Base-by-base conservation (phyloP, 2,329 filamentous ascomycete species). In the Trichoderma cornu-damae region DNA sequence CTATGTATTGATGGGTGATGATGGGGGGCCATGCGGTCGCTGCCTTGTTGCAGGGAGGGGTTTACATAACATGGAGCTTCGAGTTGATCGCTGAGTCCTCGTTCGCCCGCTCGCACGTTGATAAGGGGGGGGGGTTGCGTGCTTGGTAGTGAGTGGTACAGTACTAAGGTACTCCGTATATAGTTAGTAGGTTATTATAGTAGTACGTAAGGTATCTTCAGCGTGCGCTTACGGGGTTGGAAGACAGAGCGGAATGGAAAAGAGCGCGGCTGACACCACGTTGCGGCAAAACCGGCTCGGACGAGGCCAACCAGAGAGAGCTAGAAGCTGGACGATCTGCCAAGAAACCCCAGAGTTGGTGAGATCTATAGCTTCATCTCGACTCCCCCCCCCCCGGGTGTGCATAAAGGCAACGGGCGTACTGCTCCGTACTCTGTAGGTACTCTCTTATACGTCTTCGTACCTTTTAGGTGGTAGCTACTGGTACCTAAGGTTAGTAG, bases 221-320 rank as follows among this genome's bases (percentile, higher is more conserved):
- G n/a, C n/a, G n/a, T 46, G 51, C 42, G 51, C 40, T 54, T 46
- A 54, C 42, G 51, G 40, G 40, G 40, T 26, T 37, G 16, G n/a
- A n/a, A n/a, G n/a, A n/a, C n/a, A n/a, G n/a, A n/a, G n/a, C n/a
- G n/a, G n/a, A n/a, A n/a, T 34, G 51, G 5, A 34, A 5, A 38
- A 40, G 16, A 16, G 32, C 22, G 26, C 3, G 35, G 14, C 9
- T n/a, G 11, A 22, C 28, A 37, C 51, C 51, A 46, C 51, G 51
- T 54, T 38, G 32, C 42, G 51, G 18, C 22, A 40, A 22, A 26
- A n/a, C n/a, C n/a, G n/a, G n/a, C n/a, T n/a, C n/a, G n/a, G n/a
- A n/a, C n/a, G n/a, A 28, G 16, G 24, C 18, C 22, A 22, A 32
- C 34, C n/a, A 47, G 28, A 28, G 28, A 47, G 28, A 47, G 44